Evolutionary conservation across 2,329 filamentous ascomycete genomes (phyloP).

Genomic region (Zalaria sp.): DNA sequence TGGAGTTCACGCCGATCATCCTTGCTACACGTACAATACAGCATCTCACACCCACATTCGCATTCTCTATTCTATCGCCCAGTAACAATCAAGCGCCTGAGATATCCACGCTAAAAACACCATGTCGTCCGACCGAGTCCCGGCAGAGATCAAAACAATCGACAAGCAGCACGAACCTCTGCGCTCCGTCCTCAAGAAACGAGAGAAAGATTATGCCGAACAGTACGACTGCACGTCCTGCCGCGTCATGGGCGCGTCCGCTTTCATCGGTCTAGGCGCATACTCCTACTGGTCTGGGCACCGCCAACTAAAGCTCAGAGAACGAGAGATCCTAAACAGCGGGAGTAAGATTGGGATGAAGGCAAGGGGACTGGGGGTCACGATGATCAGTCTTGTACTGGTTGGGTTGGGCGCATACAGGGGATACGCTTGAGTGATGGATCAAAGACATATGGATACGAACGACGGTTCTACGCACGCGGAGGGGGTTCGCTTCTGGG

Average conservation of each 20-base stretch:
- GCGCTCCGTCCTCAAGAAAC: neutral
- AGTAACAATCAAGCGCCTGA: no score
- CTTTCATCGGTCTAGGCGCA: conserved; percentile 31
- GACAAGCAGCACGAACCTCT: neutral
- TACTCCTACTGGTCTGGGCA: conserved; percentile 33
- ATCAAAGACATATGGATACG: neutral
- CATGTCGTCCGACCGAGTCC: no score
- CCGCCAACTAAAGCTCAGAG: conserved; percentile 26
- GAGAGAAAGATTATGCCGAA: conserved; percentile 1
- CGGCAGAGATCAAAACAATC: neutral
- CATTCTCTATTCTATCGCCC: no score
- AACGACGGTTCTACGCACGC: neutral
- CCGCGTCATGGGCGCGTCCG: conserved; percentile 23
- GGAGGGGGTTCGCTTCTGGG: no score
- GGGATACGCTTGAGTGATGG: conserved; percentile 15
- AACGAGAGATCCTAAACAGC: conserved; percentile 25
- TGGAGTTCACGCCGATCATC: neutral
- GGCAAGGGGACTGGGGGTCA: conserved; percentile 25
- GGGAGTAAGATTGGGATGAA: conserved; percentile 27
- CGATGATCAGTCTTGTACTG: conserved; percentile 23
- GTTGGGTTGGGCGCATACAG: conserved; percentile 31
- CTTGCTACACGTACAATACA: no score
- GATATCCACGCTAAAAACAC: no score
- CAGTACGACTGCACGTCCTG: conserved; percentile 19
- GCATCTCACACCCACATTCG: no score